A percentile compares a stretch with the other conserved stretches of the same genome.
These are phyloP conservation scores for Starmerella apicola DNA, from an alignment of 805 yeast genomes.

Conservation along the genomic window DNA sequence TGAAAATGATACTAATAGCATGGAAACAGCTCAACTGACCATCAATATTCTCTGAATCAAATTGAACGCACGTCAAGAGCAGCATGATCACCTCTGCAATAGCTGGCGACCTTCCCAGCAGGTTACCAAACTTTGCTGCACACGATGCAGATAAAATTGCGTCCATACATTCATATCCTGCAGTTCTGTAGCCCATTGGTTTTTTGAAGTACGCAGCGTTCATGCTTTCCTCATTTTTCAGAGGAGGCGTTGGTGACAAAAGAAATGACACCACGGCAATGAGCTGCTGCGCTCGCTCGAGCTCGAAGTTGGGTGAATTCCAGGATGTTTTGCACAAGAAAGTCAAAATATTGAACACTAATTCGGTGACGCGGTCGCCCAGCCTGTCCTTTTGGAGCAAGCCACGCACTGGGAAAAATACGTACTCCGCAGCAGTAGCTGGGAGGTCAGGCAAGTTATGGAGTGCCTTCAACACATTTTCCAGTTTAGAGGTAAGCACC, in stretches of 20 bases:
- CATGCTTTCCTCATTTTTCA: background rate
- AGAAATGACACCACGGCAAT: slow-evolving; percentile 21
- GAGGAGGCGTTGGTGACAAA: slow-evolving; percentile 17
- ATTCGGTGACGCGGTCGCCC: slow-evolving; percentile 36
- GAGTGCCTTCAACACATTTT: background rate
- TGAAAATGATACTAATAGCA: slow-evolving; percentile 12
- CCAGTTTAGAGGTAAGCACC: slow-evolving; percentile 1
- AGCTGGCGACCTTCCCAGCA: slow-evolving; percentile 17
- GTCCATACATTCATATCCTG: slow-evolving; percentile 22
- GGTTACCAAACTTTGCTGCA: slow-evolving; percentile 5
- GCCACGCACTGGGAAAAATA: slow-evolving; percentile 48
- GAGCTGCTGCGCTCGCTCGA: slow-evolving; percentile 21
- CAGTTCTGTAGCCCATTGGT: slow-evolving; percentile 18
- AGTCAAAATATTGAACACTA: slow-evolving; percentile 34
- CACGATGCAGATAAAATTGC: slow-evolving; percentile 18
- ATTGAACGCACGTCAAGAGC: slow-evolving; percentile 18
- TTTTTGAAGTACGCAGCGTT: slow-evolving; percentile 9
- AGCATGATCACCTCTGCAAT: slow-evolving; percentile 21
- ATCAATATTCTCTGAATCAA: slow-evolving; percentile 12
- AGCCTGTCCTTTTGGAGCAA: slow-evolving; percentile 38
- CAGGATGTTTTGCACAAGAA: slow-evolving; percentile 28
- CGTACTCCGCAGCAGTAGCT: slow-evolving; percentile 40
- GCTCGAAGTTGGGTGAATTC: slow-evolving; percentile 9
- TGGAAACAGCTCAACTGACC: slow-evolving; percentile 19
- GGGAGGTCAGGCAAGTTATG: background rate